A percentile compares a stretch with the other conserved stretches of the same genome.
phyloP scores from a whole-genome alignment of 495 filamentous ascomycete genomes.

The Pyrenula massariospora region DNA sequence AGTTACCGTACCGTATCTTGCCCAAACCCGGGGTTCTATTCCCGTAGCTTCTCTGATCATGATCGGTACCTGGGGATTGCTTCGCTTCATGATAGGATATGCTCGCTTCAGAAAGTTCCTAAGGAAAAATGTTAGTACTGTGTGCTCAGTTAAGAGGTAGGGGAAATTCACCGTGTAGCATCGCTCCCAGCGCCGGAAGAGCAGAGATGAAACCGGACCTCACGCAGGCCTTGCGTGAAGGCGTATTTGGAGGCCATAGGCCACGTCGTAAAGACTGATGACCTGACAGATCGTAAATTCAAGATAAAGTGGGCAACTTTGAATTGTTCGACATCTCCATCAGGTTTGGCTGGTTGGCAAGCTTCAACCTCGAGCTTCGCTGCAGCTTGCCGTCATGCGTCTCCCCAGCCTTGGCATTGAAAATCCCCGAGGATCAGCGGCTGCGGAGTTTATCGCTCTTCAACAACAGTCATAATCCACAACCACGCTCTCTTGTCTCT shows the following conservation, averaged over 20 bases:
- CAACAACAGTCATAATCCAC: not conserved
- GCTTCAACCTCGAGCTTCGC: conserved; percentile 8
- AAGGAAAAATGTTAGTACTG: not conserved
- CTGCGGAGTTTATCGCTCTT: conserved; percentile 1
- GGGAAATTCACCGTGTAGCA: conserved; percentile 55
- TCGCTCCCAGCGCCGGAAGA: conserved; percentile 83
- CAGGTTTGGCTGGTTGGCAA: conserved; percentile 15
- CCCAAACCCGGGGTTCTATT: conserved; percentile 73
- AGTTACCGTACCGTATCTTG: conserved; percentile 76
- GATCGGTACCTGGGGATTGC: conserved; percentile 91
- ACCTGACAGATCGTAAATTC: too few species aligned
- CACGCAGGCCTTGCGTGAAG: conserved; percentile 79
- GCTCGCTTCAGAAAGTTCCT: conserved; percentile 85
- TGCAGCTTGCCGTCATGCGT: not conserved
- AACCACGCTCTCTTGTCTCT: not conserved
- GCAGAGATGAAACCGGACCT: conserved; percentile 94
- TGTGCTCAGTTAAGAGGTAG: not conserved
- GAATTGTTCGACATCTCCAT: conserved; percentile 10
- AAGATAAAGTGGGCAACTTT: too few species aligned
- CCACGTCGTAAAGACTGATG: too few species aligned
- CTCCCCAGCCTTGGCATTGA: not conserved
- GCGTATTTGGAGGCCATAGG: conserved; percentile 91
- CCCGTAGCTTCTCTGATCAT: conserved; percentile 82
- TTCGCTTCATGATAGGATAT: conserved; percentile 98
- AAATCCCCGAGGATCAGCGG: not conserved